A percentile compares a stretch with the other conserved stretches of the same genome.
Evolutionary conservation across 495 filamentous ascomycete species (phyloP).

Genomic region (Aspergillus incahuasiensis): DNA sequence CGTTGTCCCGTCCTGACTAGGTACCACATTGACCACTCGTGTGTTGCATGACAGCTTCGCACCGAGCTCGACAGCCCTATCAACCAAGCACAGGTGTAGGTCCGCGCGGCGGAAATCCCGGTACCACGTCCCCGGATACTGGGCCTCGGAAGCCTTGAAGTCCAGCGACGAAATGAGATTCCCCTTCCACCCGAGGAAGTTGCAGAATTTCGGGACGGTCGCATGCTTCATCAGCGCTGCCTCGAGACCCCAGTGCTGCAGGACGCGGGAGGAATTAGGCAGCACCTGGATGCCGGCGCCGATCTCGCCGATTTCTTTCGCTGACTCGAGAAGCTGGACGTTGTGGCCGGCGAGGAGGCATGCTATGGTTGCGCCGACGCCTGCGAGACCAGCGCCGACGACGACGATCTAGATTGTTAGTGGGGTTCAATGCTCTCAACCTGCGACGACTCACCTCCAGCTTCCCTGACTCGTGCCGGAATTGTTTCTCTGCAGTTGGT

Average conservation of each 20-base stretch:
- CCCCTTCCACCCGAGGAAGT: neutral
- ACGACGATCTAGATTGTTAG: slow-evolving; percentile 35
- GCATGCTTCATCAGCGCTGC: slow-evolving; percentile 46
- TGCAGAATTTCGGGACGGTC: slow-evolving; percentile 42
- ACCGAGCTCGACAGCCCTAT: slow-evolving; percentile 49
- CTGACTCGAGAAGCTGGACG: slow-evolving; percentile 55
- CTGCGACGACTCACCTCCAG: slow-evolving; percentile 9
- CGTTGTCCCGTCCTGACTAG: slow-evolving; percentile 17
- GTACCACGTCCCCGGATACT: slow-evolving; percentile 50
- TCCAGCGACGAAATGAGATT: slow-evolving; percentile 42
- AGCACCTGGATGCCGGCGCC: slow-evolving; percentile 52
- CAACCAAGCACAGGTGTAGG: slow-evolving; percentile 48
- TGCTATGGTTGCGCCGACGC: slow-evolving; percentile 58
- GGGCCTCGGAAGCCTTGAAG: slow-evolving; percentile 38
- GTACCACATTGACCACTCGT: slow-evolving; percentile 37
- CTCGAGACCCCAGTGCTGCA: slow-evolving; percentile 50
- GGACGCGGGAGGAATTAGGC: slow-evolving; percentile 51
- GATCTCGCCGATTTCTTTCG: slow-evolving; percentile 38
- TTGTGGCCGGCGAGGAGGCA: slow-evolving; percentile 55
- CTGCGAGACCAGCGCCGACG: slow-evolving; percentile 62
- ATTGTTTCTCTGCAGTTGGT: slow-evolving; percentile 13
- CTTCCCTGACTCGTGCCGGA: slow-evolving; percentile 13
- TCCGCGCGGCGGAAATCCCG: slow-evolving; percentile 58
- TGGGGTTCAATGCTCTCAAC: neutral
- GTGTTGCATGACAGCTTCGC: slow-evolving; percentile 41